Base-by-base conservation (phyloP, 2,329 filamentous ascomycete species). In the Pseudogymnoascus sp. region DNA sequence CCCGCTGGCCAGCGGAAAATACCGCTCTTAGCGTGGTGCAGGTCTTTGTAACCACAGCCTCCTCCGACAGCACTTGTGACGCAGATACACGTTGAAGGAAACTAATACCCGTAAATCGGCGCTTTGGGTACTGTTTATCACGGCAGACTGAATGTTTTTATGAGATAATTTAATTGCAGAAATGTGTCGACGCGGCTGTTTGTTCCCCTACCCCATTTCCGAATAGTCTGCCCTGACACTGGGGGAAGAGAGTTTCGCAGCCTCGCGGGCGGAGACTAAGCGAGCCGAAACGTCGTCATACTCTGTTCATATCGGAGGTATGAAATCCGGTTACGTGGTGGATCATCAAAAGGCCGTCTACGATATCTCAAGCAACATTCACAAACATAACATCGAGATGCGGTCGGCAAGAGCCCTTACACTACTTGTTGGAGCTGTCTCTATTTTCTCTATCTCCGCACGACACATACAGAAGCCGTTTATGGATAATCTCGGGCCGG, bases 401-500 rank as follows among this genome's bases (percentile, higher is more conserved):
- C 59, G 59, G 38, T 38, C 59, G n/a, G 16, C 59, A 40, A 38
- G 59, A 61, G 38, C 38, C 4, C n/a, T 38, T 61, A 38, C 59
- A 26, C 19, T 61, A 38, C 24, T 61, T 11, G 8, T 61, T 11
- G 59, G 35, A 6, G 38, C 59, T 16, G 7, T 19, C 26, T 61
- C 38, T 26, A 40, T 61, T 11, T 38, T 26, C 35, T 61, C 59
- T 61, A 14, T 42, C 10, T 26, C 59, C 6, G 59, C 35, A 61
- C n/a, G 1, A 26, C 2, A 31, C 59, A n/a, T 42, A n/a, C 33
- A 61, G 14, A n/a, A 2, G 13, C 66, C 65, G 26, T 61, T 72
- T 29, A 13, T 66, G 21, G 59, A 61, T 21, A 67, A 71, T 35
- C 68, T 71, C 29, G 67, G 68, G 5, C 68, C 69, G 3, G 64